Percentiles rank a stretch among this genome's conserved stretches.
These are phyloP conservation scores for Coniella vitis DNA, from an alignment of 2,329 filamentous ascomycete genomes.

Conservation along the genomic window DNA sequence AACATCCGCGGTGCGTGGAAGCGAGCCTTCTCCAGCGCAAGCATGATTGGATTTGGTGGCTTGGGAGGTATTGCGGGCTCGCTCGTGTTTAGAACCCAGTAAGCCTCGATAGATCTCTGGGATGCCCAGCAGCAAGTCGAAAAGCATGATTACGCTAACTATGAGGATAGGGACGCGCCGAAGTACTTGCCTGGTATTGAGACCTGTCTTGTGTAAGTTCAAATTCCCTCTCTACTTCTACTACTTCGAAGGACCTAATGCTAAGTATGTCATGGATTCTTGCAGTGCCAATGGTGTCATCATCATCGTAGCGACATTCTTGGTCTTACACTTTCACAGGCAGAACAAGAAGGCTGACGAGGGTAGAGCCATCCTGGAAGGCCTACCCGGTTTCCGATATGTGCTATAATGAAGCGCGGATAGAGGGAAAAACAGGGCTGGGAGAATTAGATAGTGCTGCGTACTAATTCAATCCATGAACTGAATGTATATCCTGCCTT, in stretches of 20 bases:
- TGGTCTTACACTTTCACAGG: background rate
- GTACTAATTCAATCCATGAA: too few species aligned
- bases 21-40: slow-evolving; percentile 70
- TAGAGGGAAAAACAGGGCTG: too few species aligned
- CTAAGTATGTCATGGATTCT: background rate
- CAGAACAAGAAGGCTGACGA: background rate
- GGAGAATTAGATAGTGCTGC: too few species aligned
- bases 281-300: background rate
- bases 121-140: background rate
- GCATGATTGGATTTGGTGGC: slow-evolving; percentile 68
- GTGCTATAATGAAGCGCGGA: too few species aligned
- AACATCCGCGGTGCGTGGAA: slow-evolving; percentile 89
- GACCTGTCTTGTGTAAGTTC: background rate
- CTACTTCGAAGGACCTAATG: too few species aligned
- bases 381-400: background rate
- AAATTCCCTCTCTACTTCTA: too few species aligned
- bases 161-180: background rate
- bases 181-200: background rate
- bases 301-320: background rate
- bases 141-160: background rate
- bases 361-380: background rate
- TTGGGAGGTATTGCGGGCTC: slow-evolving; percentile 72
- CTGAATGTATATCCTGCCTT: too few species aligned
- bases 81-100: slow-evolving; percentile 53
- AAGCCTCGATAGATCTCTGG: background rate